phyloP scores from a whole-genome alignment of 2,329 filamentous ascomycete genomes.

The Apiospora rasikravindrae region DNA sequence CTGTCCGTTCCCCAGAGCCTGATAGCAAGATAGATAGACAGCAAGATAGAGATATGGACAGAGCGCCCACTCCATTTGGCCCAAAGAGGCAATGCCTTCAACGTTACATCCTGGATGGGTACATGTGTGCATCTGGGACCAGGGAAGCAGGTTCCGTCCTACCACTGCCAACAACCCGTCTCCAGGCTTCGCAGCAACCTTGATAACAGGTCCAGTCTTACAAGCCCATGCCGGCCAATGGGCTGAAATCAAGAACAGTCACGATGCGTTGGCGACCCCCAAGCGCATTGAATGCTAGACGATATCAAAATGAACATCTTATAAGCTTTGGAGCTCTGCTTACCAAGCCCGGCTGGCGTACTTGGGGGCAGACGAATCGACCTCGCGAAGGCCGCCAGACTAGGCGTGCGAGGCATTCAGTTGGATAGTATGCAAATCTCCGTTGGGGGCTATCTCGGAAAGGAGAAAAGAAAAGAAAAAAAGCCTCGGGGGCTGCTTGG shows the following conservation, averaged over 20 bases:
- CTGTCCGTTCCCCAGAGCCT: neutral
- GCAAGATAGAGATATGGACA: neutral
- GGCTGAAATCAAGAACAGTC: conserved; percentile 7
- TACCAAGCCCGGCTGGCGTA: neutral
- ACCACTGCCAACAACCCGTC: neutral
- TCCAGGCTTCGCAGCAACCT: neutral
- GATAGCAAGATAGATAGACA: neutral
- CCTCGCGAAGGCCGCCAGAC: neutral
- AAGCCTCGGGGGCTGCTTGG: neutral
- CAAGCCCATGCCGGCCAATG: neutral
- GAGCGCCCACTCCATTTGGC: neutral
- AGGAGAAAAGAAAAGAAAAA: neutral
- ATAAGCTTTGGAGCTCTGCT: neutral
- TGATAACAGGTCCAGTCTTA: neutral
- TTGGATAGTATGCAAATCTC: conserved; percentile 14
- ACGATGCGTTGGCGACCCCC: conserved; percentile 2
- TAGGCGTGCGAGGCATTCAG: conserved; percentile 12
- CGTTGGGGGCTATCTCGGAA: neutral
- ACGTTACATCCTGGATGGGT: conserved; percentile 7
- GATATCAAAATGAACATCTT: neutral
- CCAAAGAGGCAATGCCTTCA: neutral
- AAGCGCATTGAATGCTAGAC: conserved; percentile 5
- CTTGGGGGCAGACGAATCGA: neutral
- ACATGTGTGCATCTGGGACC: neutral
- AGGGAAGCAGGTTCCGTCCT: conserved; percentile 5